Evolutionary conservation across 768 basidiomycete genomes (phyloP).

Genomic region (Trametes cubensis): DNA sequence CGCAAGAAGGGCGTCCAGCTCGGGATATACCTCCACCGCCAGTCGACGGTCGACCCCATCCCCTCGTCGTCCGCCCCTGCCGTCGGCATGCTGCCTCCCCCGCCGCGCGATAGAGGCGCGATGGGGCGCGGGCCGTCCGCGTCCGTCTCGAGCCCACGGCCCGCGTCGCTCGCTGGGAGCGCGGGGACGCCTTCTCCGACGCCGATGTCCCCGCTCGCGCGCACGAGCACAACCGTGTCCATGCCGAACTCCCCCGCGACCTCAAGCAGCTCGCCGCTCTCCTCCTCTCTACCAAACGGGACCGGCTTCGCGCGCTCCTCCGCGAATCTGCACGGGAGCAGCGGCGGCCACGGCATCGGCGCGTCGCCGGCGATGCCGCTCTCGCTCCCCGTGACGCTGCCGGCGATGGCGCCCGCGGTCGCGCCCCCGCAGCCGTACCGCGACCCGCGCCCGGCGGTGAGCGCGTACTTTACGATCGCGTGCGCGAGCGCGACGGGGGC

Average conservation of each 20-base stretch:
- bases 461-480: conserved; percentile 82
- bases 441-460: conserved; percentile 69
- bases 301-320: conserved; percentile 15
- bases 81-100: not conserved
- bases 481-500: conserved; percentile 83
- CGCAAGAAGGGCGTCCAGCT: conserved; percentile 81
- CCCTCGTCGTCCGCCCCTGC: conserved; percentile 67
- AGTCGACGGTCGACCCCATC: conserved; percentile 77
- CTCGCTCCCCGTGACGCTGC: conserved; percentile 29
- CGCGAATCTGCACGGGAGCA: conserved; percentile 22
- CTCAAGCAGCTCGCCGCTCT: conserved; percentile 4
- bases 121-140: conserved; percentile 14
- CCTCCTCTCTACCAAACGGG: conserved; percentile 12
- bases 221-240: conserved; percentile 46
- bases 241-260: conserved; percentile 22
- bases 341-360: conserved; percentile 17
- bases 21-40: conserved; percentile 88
- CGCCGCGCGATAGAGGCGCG: conserved; percentile 16
- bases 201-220: conserved; percentile 17
- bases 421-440: conserved; percentile 71
- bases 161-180: conserved; percentile 8
- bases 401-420: conserved; percentile 47
- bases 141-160: conserved; percentile 22
- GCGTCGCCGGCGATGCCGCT: conserved; percentile 6
- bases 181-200: not conserved